phyloP scores from a whole-genome alignment of 106 monocot genomes.

The Dendrobium nobile region DNA sequence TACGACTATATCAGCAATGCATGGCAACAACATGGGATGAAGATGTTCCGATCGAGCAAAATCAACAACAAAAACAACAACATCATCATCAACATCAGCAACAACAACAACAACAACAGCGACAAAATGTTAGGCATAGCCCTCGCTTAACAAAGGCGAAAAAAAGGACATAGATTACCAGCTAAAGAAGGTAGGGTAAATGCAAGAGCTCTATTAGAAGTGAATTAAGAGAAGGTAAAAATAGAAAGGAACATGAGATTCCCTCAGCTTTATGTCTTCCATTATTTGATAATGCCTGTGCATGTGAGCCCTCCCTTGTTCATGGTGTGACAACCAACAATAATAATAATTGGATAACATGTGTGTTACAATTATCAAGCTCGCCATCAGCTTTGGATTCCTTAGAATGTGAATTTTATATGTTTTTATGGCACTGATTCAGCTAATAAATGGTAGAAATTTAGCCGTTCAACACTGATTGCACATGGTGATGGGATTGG shows the following conservation, averaged over 20 bases:
- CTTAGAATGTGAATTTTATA: background rate
- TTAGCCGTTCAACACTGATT: too few species aligned
- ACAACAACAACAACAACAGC: conserved; percentile 11
- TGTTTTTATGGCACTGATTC: background rate
- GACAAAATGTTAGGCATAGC: background rate
- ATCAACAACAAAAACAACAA: conserved; percentile 11
- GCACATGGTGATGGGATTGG: too few species aligned
- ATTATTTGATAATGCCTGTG: background rate
- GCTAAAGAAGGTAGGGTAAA: background rate
- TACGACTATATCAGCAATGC: conserved; percentile 47
- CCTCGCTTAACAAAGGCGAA: background rate
- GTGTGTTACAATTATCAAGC: background rate
- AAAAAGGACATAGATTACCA: too few species aligned
- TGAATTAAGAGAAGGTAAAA: background rate
- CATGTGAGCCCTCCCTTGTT: background rate
- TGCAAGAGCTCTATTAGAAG: background rate
- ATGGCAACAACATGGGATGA: conserved; percentile 9
- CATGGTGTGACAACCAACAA: background rate
- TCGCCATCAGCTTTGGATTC: background rate
- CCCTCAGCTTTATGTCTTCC: background rate
- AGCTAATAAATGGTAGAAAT: too few species aligned
- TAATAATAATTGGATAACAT: background rate
- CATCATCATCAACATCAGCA: conserved; percentile 1
- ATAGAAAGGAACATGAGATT: background rate
- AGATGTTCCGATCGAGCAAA: conserved; percentile 5